Base-by-base conservation (phyloP, 371 early-diverging fungal genomes). In the Lichtheimia corymbifera region DNA sequence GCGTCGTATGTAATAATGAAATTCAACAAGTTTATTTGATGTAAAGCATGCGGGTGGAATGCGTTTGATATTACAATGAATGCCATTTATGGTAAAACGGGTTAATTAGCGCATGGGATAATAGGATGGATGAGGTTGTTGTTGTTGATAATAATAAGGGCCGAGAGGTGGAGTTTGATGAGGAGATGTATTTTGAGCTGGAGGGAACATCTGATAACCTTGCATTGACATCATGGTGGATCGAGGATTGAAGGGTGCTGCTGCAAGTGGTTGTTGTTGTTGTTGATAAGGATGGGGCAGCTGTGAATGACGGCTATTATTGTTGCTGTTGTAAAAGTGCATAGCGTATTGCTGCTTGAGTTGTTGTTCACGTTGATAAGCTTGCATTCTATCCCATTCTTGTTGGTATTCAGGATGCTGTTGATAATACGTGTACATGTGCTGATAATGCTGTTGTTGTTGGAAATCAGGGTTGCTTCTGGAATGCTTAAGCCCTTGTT, bases 381-480 rank as follows among this genome's bases (percentile, higher is more conserved):
- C 61, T 40, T 74, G 74, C 72, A 77, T 72, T 12, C 74, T 67
- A 7, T 77, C 72, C 74, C 74, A 77, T 58, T 77, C 77, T 40
- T 63, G 58, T 41, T 70, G 70, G 40, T 65, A 57, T 51, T 71
- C 70, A 27, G 64, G 71, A 35, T 35, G 35, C 6, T 76, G 76
- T 30, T 65, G 71, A 27, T 70, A 52, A 20, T 51, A 61, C 30
- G 55, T 47, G 24, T 67, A 57, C 15, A 40, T 25, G 22, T 44
- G 30, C 9, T 43, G 56, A 25, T 49, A 56, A 5, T 20, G 56
- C 5, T 66, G 47, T 18, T 54, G 62, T 52, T 58, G 59, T 17
- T 64, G 64, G 14, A 77, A 58, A 18, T 77, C 77, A 22, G 77
- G 70, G 15, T 73, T 74, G 35, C 77, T 77, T 54, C 64, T 71